phyloP scores from a whole-genome alignment of 768 basidiomycete genomes.

The Pulveroboletus frians region DNA sequence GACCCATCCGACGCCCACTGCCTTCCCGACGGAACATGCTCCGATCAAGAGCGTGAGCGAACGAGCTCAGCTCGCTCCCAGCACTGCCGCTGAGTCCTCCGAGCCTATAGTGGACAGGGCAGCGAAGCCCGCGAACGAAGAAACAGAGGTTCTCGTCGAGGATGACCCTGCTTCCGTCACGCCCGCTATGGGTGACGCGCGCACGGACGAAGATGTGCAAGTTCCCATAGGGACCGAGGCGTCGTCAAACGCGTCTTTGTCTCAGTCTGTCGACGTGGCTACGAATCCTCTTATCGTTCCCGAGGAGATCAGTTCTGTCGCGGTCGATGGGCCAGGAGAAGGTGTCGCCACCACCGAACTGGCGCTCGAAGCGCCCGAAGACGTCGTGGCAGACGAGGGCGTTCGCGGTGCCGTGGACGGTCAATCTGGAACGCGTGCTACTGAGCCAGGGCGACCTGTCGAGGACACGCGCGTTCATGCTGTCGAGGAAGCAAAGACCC shows the following conservation, averaged over 20 bases:
- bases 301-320: neutral
- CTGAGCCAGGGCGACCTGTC: neutral
- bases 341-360: too few relatives aligned
- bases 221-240: slow-evolving; percentile 1
- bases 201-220: neutral
- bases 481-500: neutral
- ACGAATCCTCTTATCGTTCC: neutral
- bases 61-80: neutral
- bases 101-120: neutral
- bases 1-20: neutral
- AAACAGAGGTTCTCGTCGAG: neutral
- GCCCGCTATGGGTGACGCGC: slow-evolving; percentile 1
- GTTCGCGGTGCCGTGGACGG: neutral
- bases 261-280: slow-evolving; percentile 11
- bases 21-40: neutral
- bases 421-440: neutral
- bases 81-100: neutral
- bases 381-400: neutral
- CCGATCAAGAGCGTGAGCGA: neutral
- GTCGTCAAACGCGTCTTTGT: neutral
- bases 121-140: neutral
- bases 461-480: neutral
- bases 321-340: neutral
- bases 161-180: neutral
- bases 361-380: too few relatives aligned